These are phyloP conservation scores for Xylogone sp. DNA, from an alignment of 2,329 filamentous ascomycete species.

Conservation along the genomic window DNA sequence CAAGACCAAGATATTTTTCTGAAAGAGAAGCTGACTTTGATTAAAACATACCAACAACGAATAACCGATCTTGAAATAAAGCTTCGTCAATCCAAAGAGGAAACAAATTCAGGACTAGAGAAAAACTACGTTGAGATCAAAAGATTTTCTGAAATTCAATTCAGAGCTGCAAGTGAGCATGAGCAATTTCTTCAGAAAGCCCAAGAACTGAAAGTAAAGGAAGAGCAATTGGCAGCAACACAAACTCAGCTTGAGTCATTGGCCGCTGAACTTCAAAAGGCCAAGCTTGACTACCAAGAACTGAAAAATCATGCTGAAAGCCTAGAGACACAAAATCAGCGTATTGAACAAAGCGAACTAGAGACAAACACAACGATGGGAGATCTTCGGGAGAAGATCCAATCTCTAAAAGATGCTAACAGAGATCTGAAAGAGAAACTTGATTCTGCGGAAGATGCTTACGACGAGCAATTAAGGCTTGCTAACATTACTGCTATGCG, in stretches of 20 bases:
- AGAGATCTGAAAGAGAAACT: neutral
- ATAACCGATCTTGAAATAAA: neutral
- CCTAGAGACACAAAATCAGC: neutral
- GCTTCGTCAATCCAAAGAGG: neutral
- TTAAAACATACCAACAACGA: neutral
- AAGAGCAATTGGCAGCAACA: neutral
- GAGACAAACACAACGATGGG: neutral
- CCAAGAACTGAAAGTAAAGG: no score
- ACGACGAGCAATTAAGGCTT: neutral
- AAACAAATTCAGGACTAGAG: no score
- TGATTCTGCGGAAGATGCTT: neutral
- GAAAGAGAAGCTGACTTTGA: neutral
- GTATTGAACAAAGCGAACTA: neutral
- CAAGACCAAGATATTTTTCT: neutral
- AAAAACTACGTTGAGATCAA: no score
- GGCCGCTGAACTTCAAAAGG: neutral
- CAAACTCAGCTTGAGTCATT: neutral
- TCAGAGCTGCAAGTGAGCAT: neutral
- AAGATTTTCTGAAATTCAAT: neutral
- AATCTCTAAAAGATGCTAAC: neutral
- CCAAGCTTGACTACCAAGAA: neutral
- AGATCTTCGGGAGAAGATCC: neutral
- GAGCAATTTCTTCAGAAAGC: neutral
- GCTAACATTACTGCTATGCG: neutral
- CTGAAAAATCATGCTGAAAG: neutral